Evolutionary conservation across 805 yeast genomes (phyloP).

Genomic region (Blastobotrys robertii): DNA sequence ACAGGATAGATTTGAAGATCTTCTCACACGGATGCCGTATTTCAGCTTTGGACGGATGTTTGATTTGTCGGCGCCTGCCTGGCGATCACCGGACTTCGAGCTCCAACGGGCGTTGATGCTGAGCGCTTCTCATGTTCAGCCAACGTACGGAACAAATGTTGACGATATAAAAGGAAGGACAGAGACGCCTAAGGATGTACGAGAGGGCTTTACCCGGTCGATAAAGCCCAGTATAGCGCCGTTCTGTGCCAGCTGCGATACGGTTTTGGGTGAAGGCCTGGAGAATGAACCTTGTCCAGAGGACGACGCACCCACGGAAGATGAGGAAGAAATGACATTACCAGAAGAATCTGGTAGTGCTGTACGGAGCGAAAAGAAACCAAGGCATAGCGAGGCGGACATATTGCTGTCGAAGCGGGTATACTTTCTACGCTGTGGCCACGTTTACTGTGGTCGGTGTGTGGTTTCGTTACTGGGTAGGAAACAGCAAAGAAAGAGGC

Average conservation of each 20-base stretch:
- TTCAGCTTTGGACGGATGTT: too few relatives aligned
- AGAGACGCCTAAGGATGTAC: conserved; percentile 5
- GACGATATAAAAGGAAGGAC: conserved; percentile 6
- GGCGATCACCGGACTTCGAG: neutral
- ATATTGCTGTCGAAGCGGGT: conserved; percentile 53
- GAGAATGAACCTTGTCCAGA: conserved; percentile 40
- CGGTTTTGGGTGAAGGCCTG: conserved; percentile 62
- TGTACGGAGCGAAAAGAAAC: neutral
- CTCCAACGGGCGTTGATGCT: neutral
- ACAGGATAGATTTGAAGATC: too few relatives aligned
- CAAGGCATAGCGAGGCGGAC: conserved; percentile 41
- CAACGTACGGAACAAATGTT: neutral
- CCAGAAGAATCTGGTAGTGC: neutral
- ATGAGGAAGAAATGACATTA: neutral
- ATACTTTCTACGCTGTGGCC: conserved; percentile 68
- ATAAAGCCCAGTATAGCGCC: conserved; percentile 31
- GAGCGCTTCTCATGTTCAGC: neutral
- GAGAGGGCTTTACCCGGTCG: conserved; percentile 19
- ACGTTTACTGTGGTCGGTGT: conserved; percentile 79
- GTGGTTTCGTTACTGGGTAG: conserved; percentile 45
- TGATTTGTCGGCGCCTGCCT: too few relatives aligned
- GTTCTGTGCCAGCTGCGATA: conserved; percentile 63
- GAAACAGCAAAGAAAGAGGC: conserved; percentile 22
- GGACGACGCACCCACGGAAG: conserved; percentile 1
- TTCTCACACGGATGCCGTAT: too few relatives aligned